Conservation (phyloP, 1,284 basidiomycete genomes). For the Peniophora sp. region DNA sequence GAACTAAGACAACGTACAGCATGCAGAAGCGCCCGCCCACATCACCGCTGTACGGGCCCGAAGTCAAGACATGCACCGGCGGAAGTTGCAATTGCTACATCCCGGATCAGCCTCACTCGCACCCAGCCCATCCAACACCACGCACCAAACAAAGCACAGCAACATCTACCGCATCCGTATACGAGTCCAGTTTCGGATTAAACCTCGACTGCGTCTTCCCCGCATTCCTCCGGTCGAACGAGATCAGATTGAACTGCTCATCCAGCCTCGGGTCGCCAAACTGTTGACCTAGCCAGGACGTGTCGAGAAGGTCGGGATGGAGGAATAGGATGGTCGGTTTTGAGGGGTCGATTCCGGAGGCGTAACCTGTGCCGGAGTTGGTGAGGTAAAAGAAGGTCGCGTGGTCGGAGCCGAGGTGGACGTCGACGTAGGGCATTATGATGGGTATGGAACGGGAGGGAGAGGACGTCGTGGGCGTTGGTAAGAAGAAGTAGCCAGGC, state of each 20-base stretch:
- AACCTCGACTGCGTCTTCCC: conserved; percentile 52
- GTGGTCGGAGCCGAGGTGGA: conserved; percentile 54
- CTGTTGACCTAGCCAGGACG: conserved; percentile 58
- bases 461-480: no score
- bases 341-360: conserved; percentile 54
- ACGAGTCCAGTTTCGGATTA: conserved; percentile 54
- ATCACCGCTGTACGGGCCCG: conserved; percentile 9
- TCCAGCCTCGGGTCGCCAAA: conserved; percentile 57
- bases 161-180: conserved; percentile 71
- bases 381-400: conserved; percentile 66
- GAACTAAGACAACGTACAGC: conserved; percentile 3
- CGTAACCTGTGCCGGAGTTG: conserved; percentile 47
- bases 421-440: conserved; percentile 73
- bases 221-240: conserved; percentile 59
- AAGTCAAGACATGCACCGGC: conserved; percentile 10
- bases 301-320: conserved; percentile 61
- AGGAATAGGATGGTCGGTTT: conserved; percentile 62
- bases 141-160: conserved; percentile 58
- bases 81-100: conserved; percentile 7
- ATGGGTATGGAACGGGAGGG: no score
- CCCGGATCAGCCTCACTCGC: not conserved
- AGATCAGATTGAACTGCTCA: conserved; percentile 55
- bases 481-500: no score
- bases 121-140: no score
- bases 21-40: conserved; percentile 8